Conservation (phyloP, 2,329 filamentous ascomycete species). For the Talaromyces sp. region DNA sequence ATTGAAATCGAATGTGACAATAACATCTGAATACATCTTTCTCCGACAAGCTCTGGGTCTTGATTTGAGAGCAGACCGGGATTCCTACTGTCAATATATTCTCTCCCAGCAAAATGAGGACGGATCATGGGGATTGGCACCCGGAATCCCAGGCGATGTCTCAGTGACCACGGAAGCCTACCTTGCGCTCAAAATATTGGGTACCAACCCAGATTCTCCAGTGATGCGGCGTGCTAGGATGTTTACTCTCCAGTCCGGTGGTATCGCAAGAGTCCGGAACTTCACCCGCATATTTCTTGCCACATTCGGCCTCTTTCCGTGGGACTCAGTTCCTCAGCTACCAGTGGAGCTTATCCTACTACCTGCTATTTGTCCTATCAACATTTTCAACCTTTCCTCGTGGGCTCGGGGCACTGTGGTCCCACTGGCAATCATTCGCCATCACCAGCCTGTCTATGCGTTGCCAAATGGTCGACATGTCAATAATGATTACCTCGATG, state of each 20-base stretch:
- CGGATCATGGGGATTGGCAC: slow-evolving; percentile 36
- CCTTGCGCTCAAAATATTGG: slow-evolving; percentile 38
- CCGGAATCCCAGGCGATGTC: slow-evolving; percentile 24
- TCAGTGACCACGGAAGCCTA: slow-evolving; percentile 38
- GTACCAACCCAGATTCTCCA: too few species aligned
- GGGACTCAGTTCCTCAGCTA: slow-evolving; percentile 35
- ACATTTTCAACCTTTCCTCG: slow-evolving; percentile 34
- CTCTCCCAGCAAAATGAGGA: slow-evolving; percentile 29
- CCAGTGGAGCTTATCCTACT: slow-evolving; percentile 39
- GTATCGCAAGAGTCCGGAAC: slow-evolving; percentile 34
- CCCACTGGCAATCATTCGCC: slow-evolving; percentile 22
- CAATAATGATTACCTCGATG: slow-evolving; percentile 33
- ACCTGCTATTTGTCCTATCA: slow-evolving; percentile 30
- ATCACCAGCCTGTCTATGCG: slow-evolving; percentile 34
- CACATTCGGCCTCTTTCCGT: slow-evolving; percentile 39
- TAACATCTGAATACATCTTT: slow-evolving; percentile 33
- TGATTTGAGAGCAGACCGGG: slow-evolving; percentile 13
- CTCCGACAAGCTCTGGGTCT: slow-evolving; percentile 25
- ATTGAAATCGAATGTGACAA: background rate
- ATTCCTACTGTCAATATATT: slow-evolving; percentile 13
- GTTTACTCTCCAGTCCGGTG: slow-evolving; percentile 31
- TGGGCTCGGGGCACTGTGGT: slow-evolving; percentile 19
- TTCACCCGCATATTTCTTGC: slow-evolving; percentile 36
- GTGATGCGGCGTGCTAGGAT: too few species aligned
- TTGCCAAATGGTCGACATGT: slow-evolving; percentile 26